phyloP scores from a whole-genome alignment of 441 rosid genomes.

The Jatropha multifida region DNA sequence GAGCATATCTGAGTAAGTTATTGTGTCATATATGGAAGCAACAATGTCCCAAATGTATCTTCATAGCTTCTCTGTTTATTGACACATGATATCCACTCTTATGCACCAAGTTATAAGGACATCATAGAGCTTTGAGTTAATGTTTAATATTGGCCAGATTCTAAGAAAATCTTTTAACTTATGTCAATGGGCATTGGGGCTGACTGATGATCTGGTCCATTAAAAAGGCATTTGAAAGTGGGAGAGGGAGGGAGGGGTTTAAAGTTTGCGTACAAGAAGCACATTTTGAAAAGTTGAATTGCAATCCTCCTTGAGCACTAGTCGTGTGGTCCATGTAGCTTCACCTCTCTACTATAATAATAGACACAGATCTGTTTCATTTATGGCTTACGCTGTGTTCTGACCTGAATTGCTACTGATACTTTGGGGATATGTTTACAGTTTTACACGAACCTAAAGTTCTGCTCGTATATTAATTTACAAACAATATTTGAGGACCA shows the following conservation, averaged over 20 bases:
- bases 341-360: neutral
- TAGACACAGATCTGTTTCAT: neutral
- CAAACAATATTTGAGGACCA: neutral
- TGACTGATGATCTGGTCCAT: neutral
- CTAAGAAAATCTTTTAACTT: neutral
- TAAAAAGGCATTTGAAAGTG: neutral
- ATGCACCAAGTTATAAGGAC: neutral
- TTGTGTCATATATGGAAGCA: neutral
- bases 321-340: neutral
- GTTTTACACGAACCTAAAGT: neutral
- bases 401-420: neutral
- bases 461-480: neutral
- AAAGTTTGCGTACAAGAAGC: no score
- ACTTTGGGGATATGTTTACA: neutral
- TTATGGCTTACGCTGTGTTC: neutral
- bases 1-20: constrained; percentile 44
- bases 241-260: neutral
- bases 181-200: neutral
- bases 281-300: no score
- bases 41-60: neutral
- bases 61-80: neutral
- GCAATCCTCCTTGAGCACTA: no score
- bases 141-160: neutral
- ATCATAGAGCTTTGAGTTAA: neutral
- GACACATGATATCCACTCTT: neutral